Percentiles rank a stretch among this genome's conserved stretches.
Conservation (phyloP, 2,329 filamentous ascomycete genomes). For the Plenodomus tracheiphilus region DNA sequence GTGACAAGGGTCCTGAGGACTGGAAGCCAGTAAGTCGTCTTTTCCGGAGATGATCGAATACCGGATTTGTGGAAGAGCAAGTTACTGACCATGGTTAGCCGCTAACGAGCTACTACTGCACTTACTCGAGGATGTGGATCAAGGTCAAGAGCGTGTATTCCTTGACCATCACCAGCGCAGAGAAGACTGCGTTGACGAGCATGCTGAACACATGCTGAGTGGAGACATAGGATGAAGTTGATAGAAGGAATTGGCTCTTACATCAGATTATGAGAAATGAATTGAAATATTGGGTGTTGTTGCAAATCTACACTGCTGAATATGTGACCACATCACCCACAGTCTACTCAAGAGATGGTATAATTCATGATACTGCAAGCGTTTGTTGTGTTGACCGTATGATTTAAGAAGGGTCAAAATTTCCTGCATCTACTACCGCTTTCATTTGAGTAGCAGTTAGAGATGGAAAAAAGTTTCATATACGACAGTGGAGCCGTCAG, state of each 20-base stretch:
- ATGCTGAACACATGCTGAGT: constrained; percentile 68
- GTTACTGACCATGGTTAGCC: constrained; percentile 3
- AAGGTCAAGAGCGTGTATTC: constrained; percentile 74
- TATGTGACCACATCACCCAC: too few species aligned
- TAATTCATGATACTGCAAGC: too few species aligned
- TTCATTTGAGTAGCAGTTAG: too few species aligned
- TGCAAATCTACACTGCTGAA: too few species aligned
- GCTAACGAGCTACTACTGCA: constrained; percentile 68
- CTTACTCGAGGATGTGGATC: constrained; percentile 76
- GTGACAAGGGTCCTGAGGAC: constrained; percentile 71
- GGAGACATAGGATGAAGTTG: not conserved
- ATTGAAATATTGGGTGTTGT: not conserved
- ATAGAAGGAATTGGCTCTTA: not conserved
- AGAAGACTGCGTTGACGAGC: constrained; percentile 68
- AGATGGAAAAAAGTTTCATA: too few species aligned
- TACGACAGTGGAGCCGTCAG: too few species aligned
- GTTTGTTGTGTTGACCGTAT: too few species aligned
- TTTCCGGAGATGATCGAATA: too few species aligned
- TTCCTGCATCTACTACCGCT: too few species aligned
- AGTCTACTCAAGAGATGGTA: too few species aligned
- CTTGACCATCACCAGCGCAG: constrained; percentile 69
- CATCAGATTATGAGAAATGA: not conserved
- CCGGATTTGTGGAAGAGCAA: not conserved
- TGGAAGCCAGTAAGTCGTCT: constrained; percentile 66
- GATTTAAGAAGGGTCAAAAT: too few species aligned